Conservation (phyloP, 768 basidiomycete species). For the Neoboletus subvelutipes region DNA sequence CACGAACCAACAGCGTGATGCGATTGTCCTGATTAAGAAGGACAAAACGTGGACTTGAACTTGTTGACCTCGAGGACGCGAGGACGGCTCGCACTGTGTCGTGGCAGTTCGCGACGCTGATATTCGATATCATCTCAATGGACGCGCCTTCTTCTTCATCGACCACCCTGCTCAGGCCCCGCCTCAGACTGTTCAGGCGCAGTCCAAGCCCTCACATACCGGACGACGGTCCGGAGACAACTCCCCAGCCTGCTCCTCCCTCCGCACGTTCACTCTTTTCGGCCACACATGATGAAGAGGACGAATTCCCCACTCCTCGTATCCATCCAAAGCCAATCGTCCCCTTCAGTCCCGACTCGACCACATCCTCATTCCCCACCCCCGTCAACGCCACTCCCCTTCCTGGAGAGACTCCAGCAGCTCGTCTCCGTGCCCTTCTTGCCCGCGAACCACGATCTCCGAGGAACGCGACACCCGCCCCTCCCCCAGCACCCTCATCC, state of each 20-base stretch:
- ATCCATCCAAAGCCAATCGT: conserved; percentile 22
- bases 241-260: conserved; percentile 23
- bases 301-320: conserved; percentile 32
- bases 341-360: conserved; percentile 9
- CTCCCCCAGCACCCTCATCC: conserved; percentile 25
- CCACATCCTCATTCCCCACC: neutral
- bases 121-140: conserved; percentile 4
- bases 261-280: conserved; percentile 14
- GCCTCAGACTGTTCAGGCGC: conserved; percentile 13
- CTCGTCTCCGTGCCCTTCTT: conserved; percentile 62
- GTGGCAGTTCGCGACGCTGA: neutral
- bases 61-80: conserved; percentile 13
- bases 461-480: conserved; percentile 29
- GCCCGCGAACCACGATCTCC: conserved; percentile 47
- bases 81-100: neutral
- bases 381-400: conserved; percentile 8
- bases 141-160: conserved; percentile 1
- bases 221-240: conserved; percentile 16
- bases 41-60: neutral
- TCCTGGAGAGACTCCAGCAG: conserved; percentile 50
- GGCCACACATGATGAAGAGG: conserved; percentile 26
- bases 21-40: conserved; percentile 13
- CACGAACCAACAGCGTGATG: too few relatives aligned
- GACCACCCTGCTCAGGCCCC: neutral
- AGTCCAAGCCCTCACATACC: conserved; percentile 8